Conservation (phyloP, 2,329 filamentous ascomycete genomes). For the Arthrobotrys pseudoclavata region DNA sequence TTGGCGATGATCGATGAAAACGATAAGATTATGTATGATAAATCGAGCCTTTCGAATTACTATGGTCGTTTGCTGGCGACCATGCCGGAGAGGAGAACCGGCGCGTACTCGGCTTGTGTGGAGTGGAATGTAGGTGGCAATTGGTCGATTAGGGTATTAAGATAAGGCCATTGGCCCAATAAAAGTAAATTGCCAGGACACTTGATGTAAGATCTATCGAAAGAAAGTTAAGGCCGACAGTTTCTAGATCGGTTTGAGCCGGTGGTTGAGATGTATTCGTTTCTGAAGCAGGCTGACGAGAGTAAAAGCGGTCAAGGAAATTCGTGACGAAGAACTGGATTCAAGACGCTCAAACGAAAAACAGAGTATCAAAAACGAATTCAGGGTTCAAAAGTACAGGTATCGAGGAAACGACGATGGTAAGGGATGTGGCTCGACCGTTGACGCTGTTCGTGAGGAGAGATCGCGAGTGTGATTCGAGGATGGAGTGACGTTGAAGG, state of each 20-base stretch:
- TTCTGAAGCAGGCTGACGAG: conserved; percentile 31
- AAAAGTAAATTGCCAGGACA: not conserved
- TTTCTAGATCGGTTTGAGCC: conserved; percentile 20
- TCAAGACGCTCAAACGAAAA: conserved; percentile 46
- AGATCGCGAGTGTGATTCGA: conserved; percentile 33
- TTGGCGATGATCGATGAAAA: not conserved
- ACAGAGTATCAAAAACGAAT: conserved; percentile 6
- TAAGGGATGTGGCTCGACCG: conserved; percentile 12
- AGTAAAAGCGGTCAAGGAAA: conserved; percentile 39
- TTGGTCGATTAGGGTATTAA: conserved; percentile 35
- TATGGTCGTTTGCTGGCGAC: conserved; percentile 12
- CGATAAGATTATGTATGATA: conserved; percentile 2
- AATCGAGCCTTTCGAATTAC: conserved; percentile 17
- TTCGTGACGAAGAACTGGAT: conserved; percentile 42
- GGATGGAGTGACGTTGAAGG: conserved; percentile 42
- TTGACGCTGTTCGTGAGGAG: conserved; percentile 16
- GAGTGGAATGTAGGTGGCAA: conserved; percentile 16
- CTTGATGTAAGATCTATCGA: conserved; percentile 7
- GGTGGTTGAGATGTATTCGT: not conserved
- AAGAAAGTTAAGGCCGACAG: conserved; percentile 2
- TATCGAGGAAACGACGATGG: conserved; percentile 10
- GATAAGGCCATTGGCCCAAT: conserved; percentile 25
- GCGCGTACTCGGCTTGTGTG: conserved; percentile 41
- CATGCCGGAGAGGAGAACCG: conserved; percentile 42
- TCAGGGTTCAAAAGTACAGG: not conserved